Base-by-base conservation (phyloP, 495 filamentous ascomycete species). In the Astrothelium macrocarpum region DNA sequence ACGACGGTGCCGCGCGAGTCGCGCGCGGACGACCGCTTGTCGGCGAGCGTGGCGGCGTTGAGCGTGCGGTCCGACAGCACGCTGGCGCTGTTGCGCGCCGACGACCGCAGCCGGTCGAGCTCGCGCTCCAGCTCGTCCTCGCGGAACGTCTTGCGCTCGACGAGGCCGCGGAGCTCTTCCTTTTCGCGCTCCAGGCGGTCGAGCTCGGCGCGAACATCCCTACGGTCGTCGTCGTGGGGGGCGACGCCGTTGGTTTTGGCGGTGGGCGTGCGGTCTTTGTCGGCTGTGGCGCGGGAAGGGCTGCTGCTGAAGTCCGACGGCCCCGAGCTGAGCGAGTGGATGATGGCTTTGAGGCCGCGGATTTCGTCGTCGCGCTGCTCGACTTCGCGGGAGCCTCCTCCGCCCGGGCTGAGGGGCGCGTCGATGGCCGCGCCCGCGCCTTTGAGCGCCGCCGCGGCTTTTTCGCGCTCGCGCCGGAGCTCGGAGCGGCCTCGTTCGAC, bases 341-440 rank as follows among this genome's bases (percentile, higher is more conserved):
- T 97, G 70, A 98, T 97, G 39, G 94, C 94, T 75, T 97, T 97
- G 60, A 98, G 78, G 45, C 94, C 95, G 32, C 92, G 83, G 67
- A 98, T 97, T 76, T 98, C 94, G 66, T 97, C 95, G 67, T 98
- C 95, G 69, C 92, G 90, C 71, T 96, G 90, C 66, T 96, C 93
- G 25, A 97, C 75, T 66, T 96, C 91, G 68, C 88, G 86, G n/a
- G 79, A 78, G 45, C 77, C 73, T 1, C 75, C 71, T 34, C 77
- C 76, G 34, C 16, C 82, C 53, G 78, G 78, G 23, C 78, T 78
- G 25, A 80, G 76, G 2, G 78, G 76, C n/a, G 77, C 78, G 14
- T 79, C 76, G 28, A 81, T 80, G 46, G 78, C 82, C 7, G 81
- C 76, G 12, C 79, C 79, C 0, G 75, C 80, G 32, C 80, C 79